These are phyloP conservation scores for Petasospora fabianii DNA, from an alignment of 1,139 yeast species.

Conservation along the genomic window DNA sequence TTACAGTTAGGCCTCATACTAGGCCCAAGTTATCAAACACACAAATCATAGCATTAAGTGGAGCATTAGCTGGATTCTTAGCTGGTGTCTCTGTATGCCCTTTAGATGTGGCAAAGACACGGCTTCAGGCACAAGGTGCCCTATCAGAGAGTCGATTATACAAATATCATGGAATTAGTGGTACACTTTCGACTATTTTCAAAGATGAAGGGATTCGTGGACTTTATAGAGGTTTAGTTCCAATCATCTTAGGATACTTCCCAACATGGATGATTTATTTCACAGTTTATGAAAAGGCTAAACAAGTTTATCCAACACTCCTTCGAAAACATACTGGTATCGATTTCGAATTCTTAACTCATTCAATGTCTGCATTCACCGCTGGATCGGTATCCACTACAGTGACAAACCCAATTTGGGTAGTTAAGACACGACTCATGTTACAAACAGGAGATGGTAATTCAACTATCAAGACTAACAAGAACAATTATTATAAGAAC, in stretches of 20 bases:
- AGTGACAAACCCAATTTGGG: conserved; percentile 97
- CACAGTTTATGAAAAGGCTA: conserved; percentile 80
- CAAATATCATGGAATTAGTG: conserved; percentile 54
- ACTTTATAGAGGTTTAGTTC: conserved; percentile 84
- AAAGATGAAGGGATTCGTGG: conserved; percentile 80
- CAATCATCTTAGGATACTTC: conserved; percentile 87
- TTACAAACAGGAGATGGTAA: conserved; percentile 61
- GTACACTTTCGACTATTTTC: conserved; percentile 60
- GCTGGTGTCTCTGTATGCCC: conserved; percentile 94
- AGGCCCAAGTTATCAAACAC: conserved; percentile 29
- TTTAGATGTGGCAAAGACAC: conserved; percentile 87
- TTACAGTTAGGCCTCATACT: too few species aligned
- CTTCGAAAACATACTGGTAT: conserved; percentile 32
- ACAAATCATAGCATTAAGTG: conserved; percentile 63
- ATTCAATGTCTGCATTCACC: conserved; percentile 77
- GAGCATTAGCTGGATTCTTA: conserved; percentile 87
- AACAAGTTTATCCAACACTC: conserved; percentile 42
- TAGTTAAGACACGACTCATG: conserved; percentile 91
- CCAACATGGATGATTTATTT: conserved; percentile 98
- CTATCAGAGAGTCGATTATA: conserved; percentile 14
- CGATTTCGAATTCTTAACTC: conserved; percentile 50
- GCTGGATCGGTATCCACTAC: conserved; percentile 88
- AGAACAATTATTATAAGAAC: conserved; percentile 52
- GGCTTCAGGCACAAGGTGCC: conserved; percentile 88
- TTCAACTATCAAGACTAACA: conserved; percentile 23